phyloP scores from a whole-genome alignment of 805 yeast genomes.

The Myxozyma geophila region DNA sequence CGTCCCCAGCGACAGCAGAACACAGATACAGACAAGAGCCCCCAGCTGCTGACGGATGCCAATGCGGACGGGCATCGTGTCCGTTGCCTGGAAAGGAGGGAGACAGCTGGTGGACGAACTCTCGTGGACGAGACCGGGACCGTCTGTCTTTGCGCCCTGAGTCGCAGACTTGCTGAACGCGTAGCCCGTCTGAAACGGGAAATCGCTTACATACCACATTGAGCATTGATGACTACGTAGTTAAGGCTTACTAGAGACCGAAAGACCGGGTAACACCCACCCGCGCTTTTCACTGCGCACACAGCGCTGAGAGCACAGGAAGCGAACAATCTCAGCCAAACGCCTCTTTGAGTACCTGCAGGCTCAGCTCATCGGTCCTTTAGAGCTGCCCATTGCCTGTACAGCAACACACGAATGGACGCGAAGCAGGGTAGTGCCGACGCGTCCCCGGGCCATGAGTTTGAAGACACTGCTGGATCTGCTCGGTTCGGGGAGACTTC shows the following conservation, averaged over 20 bases:
- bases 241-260: too few relatives aligned
- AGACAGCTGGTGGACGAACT: not conserved
- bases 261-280: too few relatives aligned
- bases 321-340: too few relatives aligned
- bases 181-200: too few relatives aligned
- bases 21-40: constrained; percentile 65
- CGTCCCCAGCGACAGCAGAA: constrained; percentile 66
- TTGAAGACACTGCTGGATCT: not conserved
- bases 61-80: constrained; percentile 42
- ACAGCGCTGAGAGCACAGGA: too few relatives aligned
- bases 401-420: not conserved
- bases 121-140: not conserved
- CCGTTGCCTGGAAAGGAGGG: not conserved
- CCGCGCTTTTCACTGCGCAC: too few relatives aligned
- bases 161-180: too few relatives aligned
- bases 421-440: constrained; percentile 3
- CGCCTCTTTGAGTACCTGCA: not conserved
- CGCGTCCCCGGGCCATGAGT: not conserved
- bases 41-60: constrained; percentile 75
- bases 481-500: constrained; percentile 5
- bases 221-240: too few relatives aligned
- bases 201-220: too few relatives aligned
- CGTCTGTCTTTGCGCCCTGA: too few relatives aligned
- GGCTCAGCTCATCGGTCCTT: not conserved
- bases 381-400: constrained; percentile 2